Conservation (phyloP, 371 early-diverging fungal species). For the Umbelopsis sp. region DNA sequence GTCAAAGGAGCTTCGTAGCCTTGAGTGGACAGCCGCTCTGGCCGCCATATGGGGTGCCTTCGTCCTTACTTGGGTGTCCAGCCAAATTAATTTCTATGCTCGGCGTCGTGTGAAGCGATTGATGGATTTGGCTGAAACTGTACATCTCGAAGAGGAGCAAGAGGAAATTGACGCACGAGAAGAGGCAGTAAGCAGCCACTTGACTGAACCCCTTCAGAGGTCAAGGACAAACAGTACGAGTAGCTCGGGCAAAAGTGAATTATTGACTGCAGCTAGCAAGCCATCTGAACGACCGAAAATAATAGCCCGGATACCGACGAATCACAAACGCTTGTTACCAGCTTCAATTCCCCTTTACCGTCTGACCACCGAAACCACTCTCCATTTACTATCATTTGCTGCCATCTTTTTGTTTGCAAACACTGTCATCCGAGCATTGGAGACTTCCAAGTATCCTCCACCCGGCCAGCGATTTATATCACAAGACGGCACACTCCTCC, state of each 20-base stretch:
- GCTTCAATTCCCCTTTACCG: not conserved
- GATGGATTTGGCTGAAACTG: not conserved
- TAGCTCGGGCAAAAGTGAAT: not conserved
- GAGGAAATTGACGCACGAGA: not conserved
- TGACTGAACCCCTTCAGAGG: not conserved
- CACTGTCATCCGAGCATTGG: constrained; percentile 13
- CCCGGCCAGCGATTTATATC: constrained; percentile 2
- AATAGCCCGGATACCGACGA: constrained; percentile 11
- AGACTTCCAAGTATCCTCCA: constrained; percentile 2
- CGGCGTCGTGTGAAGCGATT: constrained; percentile 17
- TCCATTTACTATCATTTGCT: not conserved
- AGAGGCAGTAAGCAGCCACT: not conserved
- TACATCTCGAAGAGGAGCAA: not conserved
- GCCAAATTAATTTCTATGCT: constrained; percentile 20
- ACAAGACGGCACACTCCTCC: constrained; percentile 8
- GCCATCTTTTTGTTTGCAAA: not conserved
- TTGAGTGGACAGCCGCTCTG: constrained; percentile 3
- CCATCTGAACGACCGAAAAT: not conserved
- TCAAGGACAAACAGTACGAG: not conserved
- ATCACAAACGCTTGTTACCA: constrained; percentile 14
- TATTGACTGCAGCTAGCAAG: not conserved
- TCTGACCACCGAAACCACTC: constrained; percentile 11
- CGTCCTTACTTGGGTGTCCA: constrained; percentile 19
- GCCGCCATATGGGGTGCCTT: constrained; percentile 22
- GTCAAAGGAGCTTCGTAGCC: constrained; percentile 11